Base-by-base conservation (phyloP, 192 early-diverging fungal genomes). In the Backusella westeae region DNA sequence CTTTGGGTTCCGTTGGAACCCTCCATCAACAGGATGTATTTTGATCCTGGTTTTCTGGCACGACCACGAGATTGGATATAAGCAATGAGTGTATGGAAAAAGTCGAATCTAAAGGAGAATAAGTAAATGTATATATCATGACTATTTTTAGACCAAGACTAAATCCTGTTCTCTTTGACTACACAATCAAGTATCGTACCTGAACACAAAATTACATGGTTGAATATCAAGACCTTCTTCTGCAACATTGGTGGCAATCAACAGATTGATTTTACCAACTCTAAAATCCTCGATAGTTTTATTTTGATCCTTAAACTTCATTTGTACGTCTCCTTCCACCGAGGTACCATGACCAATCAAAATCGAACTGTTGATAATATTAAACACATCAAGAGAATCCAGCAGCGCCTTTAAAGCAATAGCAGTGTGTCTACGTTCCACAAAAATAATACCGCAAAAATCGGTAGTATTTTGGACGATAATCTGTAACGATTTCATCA, bases 221-320 rank as follows among this genome's bases (percentile, higher is more conserved):
- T 94, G 93, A 59, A 98, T 95, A 80, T 98, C 97, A 1, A 98
- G 83, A 23, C 97, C 97, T 80, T 98, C 97, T 78, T 97, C 97
- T 12, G 95, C 97, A 12, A 98, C 96, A 85, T 92, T 91, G 1
- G 97, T 99, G 6, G 97, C 92, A 70, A 97, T 89, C 2, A 99
- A 76, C 34, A 97, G 75, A 75, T 97, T 97, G 34, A 92, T 78
- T 4, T 81, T 78, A 52, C 91, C 90, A 6, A 77, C 75, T 23
- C 89, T 82, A 78, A 98, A 98, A 26, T 89, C 79, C 0, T 71
- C 79, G 26, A 97, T 89, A 4, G 89, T 89, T 21, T 77, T 81
- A 38, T 86, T 85, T 80, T 95, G 94, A 26, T 87, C 75, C 21
- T 74, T 83, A 34, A 75, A 85, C 9, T 76, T 74, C 89, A 89